Conservation (phyloP, 805 yeast genomes). For the Saccharomycopsis sp. region DNA sequence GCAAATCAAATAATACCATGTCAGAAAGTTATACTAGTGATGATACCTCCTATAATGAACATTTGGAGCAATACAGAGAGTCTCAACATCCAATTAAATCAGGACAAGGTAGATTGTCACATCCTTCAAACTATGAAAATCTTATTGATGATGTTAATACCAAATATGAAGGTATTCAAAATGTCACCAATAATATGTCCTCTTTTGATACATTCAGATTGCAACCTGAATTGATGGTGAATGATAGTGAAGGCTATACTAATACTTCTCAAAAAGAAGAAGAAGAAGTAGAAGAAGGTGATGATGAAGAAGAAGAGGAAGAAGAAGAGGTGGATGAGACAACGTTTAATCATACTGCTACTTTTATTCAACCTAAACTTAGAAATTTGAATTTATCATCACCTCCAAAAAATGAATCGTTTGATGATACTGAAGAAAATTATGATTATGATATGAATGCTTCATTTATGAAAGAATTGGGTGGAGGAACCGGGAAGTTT, state of each 20-base stretch:
- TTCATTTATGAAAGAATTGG: constrained; percentile 16
- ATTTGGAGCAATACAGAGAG: too few species aligned
- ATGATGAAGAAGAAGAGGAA: constrained; percentile 13
- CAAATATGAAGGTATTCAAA: constrained; percentile 1
- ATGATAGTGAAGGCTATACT: not conserved
- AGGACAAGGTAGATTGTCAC: constrained; percentile 6
- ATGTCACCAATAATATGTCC: constrained; percentile 13
- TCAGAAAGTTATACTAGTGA: constrained; percentile 12
- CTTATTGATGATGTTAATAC: not conserved
- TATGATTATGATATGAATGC: constrained; percentile 16
- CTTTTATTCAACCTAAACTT: not conserved
- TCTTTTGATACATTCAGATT: constrained; percentile 1
- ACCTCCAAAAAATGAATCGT: not conserved
- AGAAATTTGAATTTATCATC: not conserved
- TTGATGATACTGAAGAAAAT: not conserved
- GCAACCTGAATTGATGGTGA: not conserved
- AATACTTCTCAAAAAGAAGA: not conserved
- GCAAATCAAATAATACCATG: not conserved
- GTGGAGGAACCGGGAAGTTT: not conserved
- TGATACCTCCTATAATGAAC: not conserved
- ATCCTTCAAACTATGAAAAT: constrained; percentile 2
- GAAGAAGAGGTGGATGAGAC: too few species aligned
- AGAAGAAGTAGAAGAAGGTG: not conserved
- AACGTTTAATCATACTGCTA: too few species aligned
- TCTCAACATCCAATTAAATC: not conserved